Evolutionary conservation across 73 alveolate genomes (phyloP).

Genomic region (Urostyla sp.): DNA sequence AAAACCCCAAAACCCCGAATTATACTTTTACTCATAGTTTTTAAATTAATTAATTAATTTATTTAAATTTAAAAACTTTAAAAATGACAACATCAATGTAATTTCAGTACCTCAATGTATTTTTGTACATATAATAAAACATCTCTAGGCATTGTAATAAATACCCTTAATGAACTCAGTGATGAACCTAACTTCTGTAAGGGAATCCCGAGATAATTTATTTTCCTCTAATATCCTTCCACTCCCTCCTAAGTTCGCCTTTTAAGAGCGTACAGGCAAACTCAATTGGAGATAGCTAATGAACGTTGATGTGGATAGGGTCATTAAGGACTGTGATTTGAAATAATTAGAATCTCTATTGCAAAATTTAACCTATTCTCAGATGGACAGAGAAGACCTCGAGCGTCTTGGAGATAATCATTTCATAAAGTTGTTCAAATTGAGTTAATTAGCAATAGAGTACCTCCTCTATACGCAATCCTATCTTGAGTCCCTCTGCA

Average conservation of each 20-base stretch:
- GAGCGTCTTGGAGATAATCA: constrained; percentile 33
- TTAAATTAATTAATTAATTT: neutral
- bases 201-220: constrained; percentile 32
- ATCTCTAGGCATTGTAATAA: too few relatives aligned
- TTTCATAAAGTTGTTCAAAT: constrained; percentile 32
- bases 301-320: constrained; percentile 43
- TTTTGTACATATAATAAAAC: neutral
- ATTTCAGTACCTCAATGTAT: neutral
- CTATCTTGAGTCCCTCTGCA: constrained; percentile 13
- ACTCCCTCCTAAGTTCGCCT: constrained; percentile 36
- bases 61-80: constrained; percentile 19
- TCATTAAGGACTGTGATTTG: constrained; percentile 29
- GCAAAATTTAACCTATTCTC: constrained; percentile 33
- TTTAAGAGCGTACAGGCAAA: constrained; percentile 31
- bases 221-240: constrained; percentile 38
- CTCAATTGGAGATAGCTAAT: constrained; percentile 45
- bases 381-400: constrained; percentile 56
- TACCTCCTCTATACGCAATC: constrained; percentile 36
- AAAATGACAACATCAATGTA: constrained; percentile 25
- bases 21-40: neutral
- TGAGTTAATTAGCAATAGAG: constrained; percentile 33
- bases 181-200: neutral
- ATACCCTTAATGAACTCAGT: neutral
- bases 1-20: too few relatives aligned
- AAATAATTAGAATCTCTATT: constrained; percentile 7